Percentiles rank a stretch among this genome's conserved stretches.
phyloP scores from a whole-genome alignment of 306 rosid genomes.

The Casuarina glauca region DNA sequence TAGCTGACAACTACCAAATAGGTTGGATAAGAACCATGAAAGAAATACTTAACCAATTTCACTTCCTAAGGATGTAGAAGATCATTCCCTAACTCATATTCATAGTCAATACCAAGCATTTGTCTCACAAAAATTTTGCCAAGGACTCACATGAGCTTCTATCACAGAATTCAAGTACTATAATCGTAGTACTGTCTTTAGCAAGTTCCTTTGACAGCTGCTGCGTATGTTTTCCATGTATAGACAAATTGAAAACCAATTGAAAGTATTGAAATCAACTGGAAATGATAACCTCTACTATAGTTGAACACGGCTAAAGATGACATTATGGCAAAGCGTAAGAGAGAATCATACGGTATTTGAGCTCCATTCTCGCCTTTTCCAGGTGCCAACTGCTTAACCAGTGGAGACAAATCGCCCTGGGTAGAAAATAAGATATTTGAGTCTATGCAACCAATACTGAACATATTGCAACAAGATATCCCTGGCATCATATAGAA shows the following conservation, averaged over 20 bases:
- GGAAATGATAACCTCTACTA: constrained; percentile 9
- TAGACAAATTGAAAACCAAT: neutral
- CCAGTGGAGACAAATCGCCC: constrained; percentile 89
- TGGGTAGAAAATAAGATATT: constrained; percentile 39
- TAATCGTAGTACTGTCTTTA: neutral
- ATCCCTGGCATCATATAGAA: constrained; percentile 17
- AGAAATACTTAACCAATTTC: neutral
- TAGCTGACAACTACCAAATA: neutral
- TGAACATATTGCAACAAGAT: constrained; percentile 17
- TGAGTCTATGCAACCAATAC: constrained; percentile 30
- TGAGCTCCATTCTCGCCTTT: constrained; percentile 64
- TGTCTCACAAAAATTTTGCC: neutral
- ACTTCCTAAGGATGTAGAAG: neutral
- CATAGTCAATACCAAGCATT: neutral
- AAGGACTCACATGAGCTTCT: neutral
- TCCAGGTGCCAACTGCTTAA: constrained; percentile 71
- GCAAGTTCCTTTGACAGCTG: constrained; percentile 5
- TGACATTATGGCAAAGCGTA: constrained; percentile 6
- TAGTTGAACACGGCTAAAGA: constrained; percentile 11
- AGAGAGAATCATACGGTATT: constrained; percentile 63
- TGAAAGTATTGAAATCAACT: constrained; percentile 15
- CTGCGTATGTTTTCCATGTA: neutral
- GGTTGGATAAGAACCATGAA: neutral
- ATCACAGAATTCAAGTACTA: neutral
- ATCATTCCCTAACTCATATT: neutral